phyloP scores from a whole-genome alignment of 805 yeast genomes.

The Nakazawaea ernobii region DNA sequence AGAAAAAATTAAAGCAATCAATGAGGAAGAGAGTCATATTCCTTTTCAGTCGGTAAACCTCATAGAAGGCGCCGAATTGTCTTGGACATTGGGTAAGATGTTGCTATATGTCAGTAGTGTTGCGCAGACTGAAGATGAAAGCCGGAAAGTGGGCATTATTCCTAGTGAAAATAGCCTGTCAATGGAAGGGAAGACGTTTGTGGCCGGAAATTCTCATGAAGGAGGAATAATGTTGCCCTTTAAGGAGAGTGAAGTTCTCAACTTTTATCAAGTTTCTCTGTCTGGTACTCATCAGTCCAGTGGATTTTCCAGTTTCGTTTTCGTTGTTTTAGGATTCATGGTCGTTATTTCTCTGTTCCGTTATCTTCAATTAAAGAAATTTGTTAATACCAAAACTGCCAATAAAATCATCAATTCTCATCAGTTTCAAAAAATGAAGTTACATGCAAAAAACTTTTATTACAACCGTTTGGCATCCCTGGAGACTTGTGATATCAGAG shows the following conservation, averaged over 20 bases:
- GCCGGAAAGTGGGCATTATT: conserved; percentile 27
- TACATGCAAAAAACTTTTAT: conserved; percentile 10
- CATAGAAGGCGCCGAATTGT: conserved; percentile 77
- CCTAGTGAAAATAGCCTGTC: conserved; percentile 31
- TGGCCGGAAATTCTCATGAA: conserved; percentile 24
- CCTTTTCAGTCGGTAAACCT: conserved; percentile 81
- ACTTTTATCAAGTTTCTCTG: not conserved
- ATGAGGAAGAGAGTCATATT: conserved; percentile 28
- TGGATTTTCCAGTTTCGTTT: conserved; percentile 4
- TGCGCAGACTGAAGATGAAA: conserved; percentile 27
- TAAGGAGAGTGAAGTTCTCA: not conserved
- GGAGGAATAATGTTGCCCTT: not conserved
- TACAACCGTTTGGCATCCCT: conserved; percentile 13
- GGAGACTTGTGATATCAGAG: conserved; percentile 14
- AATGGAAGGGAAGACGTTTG: conserved; percentile 21
- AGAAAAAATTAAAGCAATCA: conserved; percentile 21
- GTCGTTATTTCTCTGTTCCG: conserved; percentile 9
- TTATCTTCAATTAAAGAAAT: conserved; percentile 5
- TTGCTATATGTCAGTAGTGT: conserved; percentile 76
- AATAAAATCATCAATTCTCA: conserved; percentile 1
- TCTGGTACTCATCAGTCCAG: not conserved
- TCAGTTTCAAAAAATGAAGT: conserved; percentile 12
- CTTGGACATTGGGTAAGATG: conserved; percentile 94
- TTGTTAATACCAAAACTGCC: not conserved
- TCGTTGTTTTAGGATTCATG: conserved; percentile 13